phyloP scores from a whole-genome alignment of 139 green algal genomes.

The Trebouxia sp. region DNA sequence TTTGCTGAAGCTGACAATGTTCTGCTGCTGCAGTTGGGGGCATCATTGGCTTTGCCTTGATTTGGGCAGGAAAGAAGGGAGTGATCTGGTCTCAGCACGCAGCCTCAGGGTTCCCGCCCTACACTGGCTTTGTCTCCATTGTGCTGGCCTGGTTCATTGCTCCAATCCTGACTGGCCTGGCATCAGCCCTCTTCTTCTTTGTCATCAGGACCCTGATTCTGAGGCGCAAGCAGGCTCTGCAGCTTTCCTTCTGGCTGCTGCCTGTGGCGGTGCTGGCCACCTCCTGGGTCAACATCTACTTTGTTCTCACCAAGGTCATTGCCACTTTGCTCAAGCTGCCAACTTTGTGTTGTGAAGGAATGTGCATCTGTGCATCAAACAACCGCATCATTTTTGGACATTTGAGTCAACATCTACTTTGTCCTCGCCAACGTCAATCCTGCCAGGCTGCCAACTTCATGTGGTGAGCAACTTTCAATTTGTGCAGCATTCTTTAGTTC shows the following conservation, averaged over 20 bases:
- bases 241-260: conserved; percentile 51
- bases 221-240: conserved; percentile 43
- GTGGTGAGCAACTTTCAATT: conserved; percentile 43
- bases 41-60: conserved; percentile 55
- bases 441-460: conserved; percentile 52
- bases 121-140: conserved; percentile 47
- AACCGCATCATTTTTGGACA: conserved; percentile 41
- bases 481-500: conserved; percentile 40
- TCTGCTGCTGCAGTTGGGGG: conserved; percentile 35
- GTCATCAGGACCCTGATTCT: conserved; percentile 43
- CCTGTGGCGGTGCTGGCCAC: conserved; percentile 51
- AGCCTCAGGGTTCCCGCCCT: conserved; percentile 41
- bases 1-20: neutral
- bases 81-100: conserved; percentile 41
- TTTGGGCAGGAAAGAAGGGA: conserved; percentile 33
- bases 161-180: conserved; percentile 52
- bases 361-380: conserved; percentile 36
- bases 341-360: too few species aligned
- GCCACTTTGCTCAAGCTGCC: conserved; percentile 10
- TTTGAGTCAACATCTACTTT: conserved; percentile 45
- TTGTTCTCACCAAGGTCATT: conserved; percentile 60
- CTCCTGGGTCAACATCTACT: conserved; percentile 44
- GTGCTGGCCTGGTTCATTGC: conserved; percentile 68
- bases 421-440: conserved; percentile 66
- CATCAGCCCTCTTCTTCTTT: conserved; percentile 46